phyloP scores from a whole-genome alignment of 1,284 basidiomycete genomes.

The Athelia sp. region DNA sequence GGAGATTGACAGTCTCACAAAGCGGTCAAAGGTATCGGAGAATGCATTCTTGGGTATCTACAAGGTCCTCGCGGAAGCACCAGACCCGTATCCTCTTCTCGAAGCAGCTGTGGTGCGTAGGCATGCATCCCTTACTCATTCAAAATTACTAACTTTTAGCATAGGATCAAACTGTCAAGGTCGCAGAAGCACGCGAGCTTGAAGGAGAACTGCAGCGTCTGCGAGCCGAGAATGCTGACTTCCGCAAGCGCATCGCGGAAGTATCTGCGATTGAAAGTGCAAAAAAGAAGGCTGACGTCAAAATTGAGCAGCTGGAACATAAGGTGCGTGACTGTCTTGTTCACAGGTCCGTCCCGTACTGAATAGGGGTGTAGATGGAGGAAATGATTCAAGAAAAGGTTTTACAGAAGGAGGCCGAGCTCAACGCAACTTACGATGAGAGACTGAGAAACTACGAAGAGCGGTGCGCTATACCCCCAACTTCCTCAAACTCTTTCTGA shows the following conservation, averaged over 20 bases:
- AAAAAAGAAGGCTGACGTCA: conserved; percentile 71
- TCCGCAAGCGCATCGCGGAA: conserved; percentile 70
- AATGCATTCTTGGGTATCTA: conserved; percentile 92
- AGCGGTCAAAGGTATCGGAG: conserved; percentile 87
- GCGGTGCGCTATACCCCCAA: conserved; percentile 45
- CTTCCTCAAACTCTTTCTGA: conserved; percentile 1
- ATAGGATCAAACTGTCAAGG: conserved; percentile 86
- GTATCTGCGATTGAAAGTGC: conserved; percentile 63
- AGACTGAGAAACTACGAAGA: conserved; percentile 93
- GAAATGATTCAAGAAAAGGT: conserved; percentile 83
- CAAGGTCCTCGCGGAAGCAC: conserved; percentile 90
- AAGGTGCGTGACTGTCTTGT: conserved; percentile 49
- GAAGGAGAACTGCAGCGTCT: conserved; percentile 69
- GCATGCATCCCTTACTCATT: not conserved
- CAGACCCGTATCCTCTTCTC: conserved; percentile 93
- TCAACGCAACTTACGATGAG: conserved; percentile 96
- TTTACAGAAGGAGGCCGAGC: conserved; percentile 87
- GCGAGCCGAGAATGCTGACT: conserved; percentile 74
- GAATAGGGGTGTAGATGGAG: conserved; percentile 65
- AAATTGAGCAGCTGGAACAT: conserved; percentile 75
- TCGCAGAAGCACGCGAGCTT: conserved; percentile 73
- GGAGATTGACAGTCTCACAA: conserved; percentile 94
- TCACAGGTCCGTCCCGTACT: too few species aligned
- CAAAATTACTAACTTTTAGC: not conserved
- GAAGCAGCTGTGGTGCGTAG: conserved; percentile 82